Base-by-base conservation (phyloP, 345 rosid species). In the Gossypium mustelinum region DNA sequence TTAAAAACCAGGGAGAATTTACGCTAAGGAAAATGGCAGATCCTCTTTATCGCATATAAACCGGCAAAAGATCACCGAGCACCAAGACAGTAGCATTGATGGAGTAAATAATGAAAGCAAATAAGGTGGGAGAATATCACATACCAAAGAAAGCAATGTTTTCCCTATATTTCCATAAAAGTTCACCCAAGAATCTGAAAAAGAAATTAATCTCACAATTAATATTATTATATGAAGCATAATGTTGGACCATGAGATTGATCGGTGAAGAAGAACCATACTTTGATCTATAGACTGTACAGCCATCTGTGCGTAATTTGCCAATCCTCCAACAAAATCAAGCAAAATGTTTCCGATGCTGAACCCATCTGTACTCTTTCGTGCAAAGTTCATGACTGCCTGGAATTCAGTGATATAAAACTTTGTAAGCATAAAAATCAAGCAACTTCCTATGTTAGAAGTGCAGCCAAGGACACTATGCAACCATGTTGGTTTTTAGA, bases 141-240 rank as follows among this genome's bases (percentile, higher is more conserved):
- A 60, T 89, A 94, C 97, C 85, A 94, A 75, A 74, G 98, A 94
- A 3, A 94, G 84, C 81, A 92, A 77, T 11, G 89, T 89, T 87
- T 94, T 94, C 83, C 99, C 98, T 29, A 92, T 80, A 81, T 94
- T 94, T 63, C 99, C 99, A 73, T 91, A 89, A 79, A 94, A 92
- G 88, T 94, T 94, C 77, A 89, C 92, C 98, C 94, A 94, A 41
- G 99, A 91, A 92, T 89, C 99, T 94, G 82, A 10, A 76, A 63
- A 43, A 73, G 20, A 50, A 50, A 73, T 72, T 54, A 25, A 22
- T 6, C 68, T 44, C 68, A 67, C 41, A 20, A 22, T 57, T 22
- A 57, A 57, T 5, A 78, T 50, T 57, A 55, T 6, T 73, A 70
- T 55, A 34, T n/a, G 22, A 57, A 72, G 27, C 16, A 68, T 69